Base-by-base conservation (phyloP, 2,329 filamentous ascomycete genomes). In the Aureobasidium subglaciale region DNA sequence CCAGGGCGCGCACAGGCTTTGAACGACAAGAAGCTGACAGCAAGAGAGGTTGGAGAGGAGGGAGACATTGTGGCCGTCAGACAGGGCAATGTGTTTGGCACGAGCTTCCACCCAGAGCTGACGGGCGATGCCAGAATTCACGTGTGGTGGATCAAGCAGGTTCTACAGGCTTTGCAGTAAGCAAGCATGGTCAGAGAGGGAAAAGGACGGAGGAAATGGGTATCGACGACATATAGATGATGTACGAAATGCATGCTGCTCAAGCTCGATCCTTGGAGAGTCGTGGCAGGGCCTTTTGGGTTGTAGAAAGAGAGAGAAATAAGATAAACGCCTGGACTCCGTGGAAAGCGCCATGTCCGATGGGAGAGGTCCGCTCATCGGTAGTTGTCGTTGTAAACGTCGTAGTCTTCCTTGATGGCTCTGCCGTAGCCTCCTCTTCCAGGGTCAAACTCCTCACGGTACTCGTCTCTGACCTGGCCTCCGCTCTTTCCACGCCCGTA, bases 401-500 rank as follows among this genome's bases (percentile, higher is more conserved):
- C 49, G 25, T 57, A 57, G 41, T 54, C 41, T 22, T 57, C 56
- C 41, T 57, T 52, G 38, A 57, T 35, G 30, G 46, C 48, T 52
- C 56, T 53, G 15, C 56, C 56, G 34, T 54, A 57, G 20, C 56
- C 56, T 15, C 56, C 56, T 46, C 56, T 53, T 32, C 56, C 93
- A 59, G 96, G 92, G 69, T 99, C 93, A 68, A 86, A 99, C 74
- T 99, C 93, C 70, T 96, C 90, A 42, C 93, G 84, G 73, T 97
- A 99, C 76, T 99, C 95, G 70, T 99, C 93, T 62, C 93, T 84
- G 60, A 99, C 93, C 74, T 99, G 93, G 4, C 93, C 93, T 58
- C 93, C 93, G 59, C 89, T 95, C 77, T 95, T 96, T 65, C 92
- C 92, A 53, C 92, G 85, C 60, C 81, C 93, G 70, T 96, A 99